Percentiles rank a stretch among this genome's conserved stretches.
Evolutionary conservation across 2,329 filamentous ascomycete genomes (phyloP).

Genomic region (Decorospora gaudefroyi): DNA sequence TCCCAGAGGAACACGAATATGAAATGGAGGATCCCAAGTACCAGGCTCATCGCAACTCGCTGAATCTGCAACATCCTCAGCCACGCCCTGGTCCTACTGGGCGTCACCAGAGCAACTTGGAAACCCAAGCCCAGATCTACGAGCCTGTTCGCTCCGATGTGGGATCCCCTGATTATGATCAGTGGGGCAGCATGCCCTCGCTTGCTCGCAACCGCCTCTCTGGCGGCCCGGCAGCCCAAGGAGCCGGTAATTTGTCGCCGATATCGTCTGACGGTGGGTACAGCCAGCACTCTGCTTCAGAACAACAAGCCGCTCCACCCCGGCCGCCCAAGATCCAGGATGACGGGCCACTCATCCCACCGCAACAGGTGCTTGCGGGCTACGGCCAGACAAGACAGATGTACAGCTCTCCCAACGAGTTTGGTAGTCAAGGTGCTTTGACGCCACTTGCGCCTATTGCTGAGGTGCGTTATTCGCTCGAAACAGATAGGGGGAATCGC

Average conservation of each 20-base stretch:
- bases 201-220: slow-evolving; percentile 49
- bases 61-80: slow-evolving; percentile 80
- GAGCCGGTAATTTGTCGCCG: slow-evolving; percentile 44
- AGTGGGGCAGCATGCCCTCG: slow-evolving; percentile 55
- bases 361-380: slow-evolving; percentile 49
- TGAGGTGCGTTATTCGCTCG: slow-evolving; percentile 56
- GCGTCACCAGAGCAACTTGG: slow-evolving; percentile 73
- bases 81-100: slow-evolving; percentile 74
- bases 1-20: slow-evolving; percentile 57
- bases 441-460: slow-evolving; percentile 56
- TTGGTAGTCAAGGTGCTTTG: slow-evolving; percentile 44
- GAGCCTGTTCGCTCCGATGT: slow-evolving; percentile 48
- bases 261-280: slow-evolving; percentile 48
- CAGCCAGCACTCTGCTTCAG: slow-evolving; percentile 46
- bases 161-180: slow-evolving; percentile 49
- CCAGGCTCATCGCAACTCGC: slow-evolving; percentile 77
- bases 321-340: slow-evolving; percentile 60
- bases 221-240: slow-evolving; percentile 37
- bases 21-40: slow-evolving; percentile 71
- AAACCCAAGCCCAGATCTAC: slow-evolving; percentile 72
- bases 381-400: slow-evolving; percentile 47
- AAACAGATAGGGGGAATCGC: slow-evolving; percentile 50
- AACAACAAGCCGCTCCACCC: slow-evolving; percentile 50
- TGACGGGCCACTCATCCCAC: slow-evolving; percentile 63
- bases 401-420: slow-evolving; percentile 46